Conservation (phyloP, 495 filamentous ascomycete genomes). For the Aspergillus egyptiacus region DNA sequence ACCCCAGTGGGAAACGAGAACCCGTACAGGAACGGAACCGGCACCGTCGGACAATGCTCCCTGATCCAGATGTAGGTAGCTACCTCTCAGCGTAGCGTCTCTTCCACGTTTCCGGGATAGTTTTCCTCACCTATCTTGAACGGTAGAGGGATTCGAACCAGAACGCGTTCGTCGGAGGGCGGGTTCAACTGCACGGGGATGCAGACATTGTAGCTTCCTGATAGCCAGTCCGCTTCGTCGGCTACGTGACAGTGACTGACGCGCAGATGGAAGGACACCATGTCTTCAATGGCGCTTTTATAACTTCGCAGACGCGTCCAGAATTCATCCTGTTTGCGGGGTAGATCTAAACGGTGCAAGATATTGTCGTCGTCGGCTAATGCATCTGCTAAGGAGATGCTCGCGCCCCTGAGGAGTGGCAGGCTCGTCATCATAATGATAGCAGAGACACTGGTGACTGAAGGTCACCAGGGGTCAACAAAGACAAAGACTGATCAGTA, state of each 20-base stretch:
- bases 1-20: slow-evolving; percentile 27
- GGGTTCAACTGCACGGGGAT: slow-evolving; percentile 27
- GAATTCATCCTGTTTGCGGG: slow-evolving; percentile 5
- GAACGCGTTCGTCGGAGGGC: slow-evolving; percentile 17
- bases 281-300: slow-evolving; percentile 16
- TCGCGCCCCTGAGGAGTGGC: not conserved
- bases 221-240: slow-evolving; percentile 28
- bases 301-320: slow-evolving; percentile 1
- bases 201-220: slow-evolving; percentile 40
- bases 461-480: no score
- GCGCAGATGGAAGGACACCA: slow-evolving; percentile 21
- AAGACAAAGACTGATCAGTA: no score
- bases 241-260: slow-evolving; percentile 20
- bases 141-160: slow-evolving; percentile 36
- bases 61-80: slow-evolving; percentile 35
- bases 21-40: slow-evolving; percentile 30
- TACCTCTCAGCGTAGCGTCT: slow-evolving; percentile 34
- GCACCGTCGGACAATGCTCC: slow-evolving; percentile 29
- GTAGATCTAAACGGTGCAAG: not conserved
- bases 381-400: not conserved
- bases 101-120: slow-evolving; percentile 33
- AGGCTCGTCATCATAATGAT: not conserved
- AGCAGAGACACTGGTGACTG: no score
- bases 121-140: slow-evolving; percentile 30
- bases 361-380: not conserved